phyloP scores from a whole-genome alignment of 495 filamentous ascomycete species.

The Penicillium psychrofluorescens region DNA sequence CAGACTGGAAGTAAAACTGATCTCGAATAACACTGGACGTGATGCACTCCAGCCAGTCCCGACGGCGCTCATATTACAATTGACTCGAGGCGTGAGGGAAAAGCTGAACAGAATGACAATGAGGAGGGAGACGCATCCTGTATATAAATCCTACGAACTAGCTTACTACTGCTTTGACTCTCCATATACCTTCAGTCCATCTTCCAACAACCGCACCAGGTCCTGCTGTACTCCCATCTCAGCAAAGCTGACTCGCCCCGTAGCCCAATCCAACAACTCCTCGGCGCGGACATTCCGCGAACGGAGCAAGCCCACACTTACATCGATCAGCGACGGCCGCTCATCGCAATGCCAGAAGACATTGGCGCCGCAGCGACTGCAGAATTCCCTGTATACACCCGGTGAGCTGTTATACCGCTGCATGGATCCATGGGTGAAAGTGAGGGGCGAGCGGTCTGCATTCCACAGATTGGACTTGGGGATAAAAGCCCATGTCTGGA shows the following conservation, averaged over 20 bases:
- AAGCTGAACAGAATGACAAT: too few relatives aligned
- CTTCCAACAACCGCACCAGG: slow-evolving; percentile 26
- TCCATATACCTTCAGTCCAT: slow-evolving; percentile 3
- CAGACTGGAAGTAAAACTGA: too few relatives aligned
- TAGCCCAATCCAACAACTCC: slow-evolving; percentile 55
- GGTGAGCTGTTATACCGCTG: slow-evolving; percentile 47
- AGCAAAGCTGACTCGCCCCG: slow-evolving; percentile 50
- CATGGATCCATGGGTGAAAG: slow-evolving; percentile 42
- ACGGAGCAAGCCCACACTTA: slow-evolving; percentile 54
- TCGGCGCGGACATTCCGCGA: slow-evolving; percentile 48
- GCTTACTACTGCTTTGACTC: neutral
- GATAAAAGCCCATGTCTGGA: slow-evolving; percentile 63
- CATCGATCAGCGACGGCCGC: slow-evolving; percentile 55
- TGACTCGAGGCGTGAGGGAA: neutral
- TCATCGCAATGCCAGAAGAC: slow-evolving; percentile 57
- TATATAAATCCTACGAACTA: too few relatives aligned
- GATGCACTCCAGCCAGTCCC: slow-evolving; percentile 1
- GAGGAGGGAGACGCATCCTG: neutral
- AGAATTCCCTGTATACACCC: slow-evolving; percentile 56
- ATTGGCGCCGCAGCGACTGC: slow-evolving; percentile 54
- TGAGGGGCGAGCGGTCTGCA: slow-evolving; percentile 22
- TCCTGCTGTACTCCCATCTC: slow-evolving; percentile 46
- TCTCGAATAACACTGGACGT: too few relatives aligned
- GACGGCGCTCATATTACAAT: slow-evolving; percentile 3
- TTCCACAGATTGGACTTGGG: slow-evolving; percentile 54